Conservation (phyloP, 1,284 basidiomycete genomes). For the Trametes sp. region DNA sequence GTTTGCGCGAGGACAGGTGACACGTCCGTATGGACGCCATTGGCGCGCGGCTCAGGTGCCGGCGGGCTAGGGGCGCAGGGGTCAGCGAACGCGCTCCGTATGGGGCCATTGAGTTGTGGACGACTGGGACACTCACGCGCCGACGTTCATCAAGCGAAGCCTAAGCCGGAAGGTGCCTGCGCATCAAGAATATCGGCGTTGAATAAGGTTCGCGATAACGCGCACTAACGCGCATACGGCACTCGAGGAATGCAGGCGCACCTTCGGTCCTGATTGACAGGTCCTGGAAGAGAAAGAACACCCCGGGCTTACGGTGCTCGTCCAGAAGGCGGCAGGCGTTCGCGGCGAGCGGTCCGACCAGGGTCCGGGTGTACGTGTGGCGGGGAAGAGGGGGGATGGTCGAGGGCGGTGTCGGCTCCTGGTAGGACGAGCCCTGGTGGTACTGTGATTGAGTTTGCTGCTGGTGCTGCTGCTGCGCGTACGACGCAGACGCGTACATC, state of each 20-base stretch:
- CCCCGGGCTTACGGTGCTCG: conserved; percentile 82
- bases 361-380: conserved; percentile 82
- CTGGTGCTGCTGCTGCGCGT: conserved; percentile 44
- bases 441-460: conserved; percentile 41
- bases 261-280: conserved; percentile 89
- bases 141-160: conserved; percentile 85
- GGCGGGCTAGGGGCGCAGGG: conserved; percentile 58
- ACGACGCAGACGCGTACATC: conserved; percentile 47
- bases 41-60: conserved; percentile 74
- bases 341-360: conserved; percentile 87
- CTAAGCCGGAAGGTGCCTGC: conserved; percentile 79
- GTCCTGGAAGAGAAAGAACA: conserved; percentile 91
- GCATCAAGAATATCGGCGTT: conserved; percentile 27
- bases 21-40: conserved; percentile 64
- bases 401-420: conserved; percentile 43
- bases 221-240: conserved; percentile 30
- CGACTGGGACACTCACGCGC: conserved; percentile 66
- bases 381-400: conserved; percentile 57
- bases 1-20: conserved; percentile 84
- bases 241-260: conserved; percentile 38
- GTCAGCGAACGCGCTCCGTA: conserved; percentile 20
- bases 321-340: conserved; percentile 85
- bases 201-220: conserved; percentile 32
- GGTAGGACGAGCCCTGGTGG: conserved; percentile 38
- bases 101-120: conserved; percentile 25